A percentile compares a stretch with the other conserved stretches of the same genome.
Evolutionary conservation across 2,329 filamentous ascomycete genomes (phyloP).

Genomic region (Periconia sp.): DNA sequence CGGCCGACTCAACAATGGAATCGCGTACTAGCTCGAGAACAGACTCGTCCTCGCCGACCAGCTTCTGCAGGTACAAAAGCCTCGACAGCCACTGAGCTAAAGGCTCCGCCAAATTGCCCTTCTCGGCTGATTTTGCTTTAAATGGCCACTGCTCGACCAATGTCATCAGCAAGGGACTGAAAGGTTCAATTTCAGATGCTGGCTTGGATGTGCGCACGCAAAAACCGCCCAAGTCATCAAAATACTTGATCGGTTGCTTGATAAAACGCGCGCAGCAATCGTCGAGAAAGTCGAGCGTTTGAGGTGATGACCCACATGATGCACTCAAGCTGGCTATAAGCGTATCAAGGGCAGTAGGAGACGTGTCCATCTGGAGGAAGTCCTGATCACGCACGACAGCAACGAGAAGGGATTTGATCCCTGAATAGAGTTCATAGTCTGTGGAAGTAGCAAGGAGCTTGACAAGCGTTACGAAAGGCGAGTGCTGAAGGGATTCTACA

Average conservation of each 20-base stretch:
- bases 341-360: conserved; percentile 48
- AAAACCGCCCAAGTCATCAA: conserved; percentile 69
- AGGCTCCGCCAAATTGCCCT: conserved; percentile 30
- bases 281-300: conserved; percentile 76
- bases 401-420: conserved; percentile 62
- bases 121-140: conserved; percentile 38
- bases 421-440: conserved; percentile 55
- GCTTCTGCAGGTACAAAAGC: conserved; percentile 41
- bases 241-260: conserved; percentile 80
- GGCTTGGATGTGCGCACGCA: conserved; percentile 30
- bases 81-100: conserved; percentile 45
- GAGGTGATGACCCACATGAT: conserved; percentile 37
- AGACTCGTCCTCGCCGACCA: conserved; percentile 43
- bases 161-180: conserved; percentile 72
- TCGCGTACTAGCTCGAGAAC: conserved; percentile 35
- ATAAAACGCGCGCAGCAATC: conserved; percentile 80
- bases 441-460: conserved; percentile 62
- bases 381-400: conserved; percentile 70
- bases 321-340: conserved; percentile 57
- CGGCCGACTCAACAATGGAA: conserved; percentile 33
- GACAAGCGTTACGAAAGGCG: conserved; percentile 75
- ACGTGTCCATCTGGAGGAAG: conserved; percentile 61
- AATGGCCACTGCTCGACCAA: conserved; percentile 82
- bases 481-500: conserved; percentile 64
- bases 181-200: conserved; percentile 29